Evolutionary conservation across 140 eudicot genomes (phyloP), one percentile per base, ranked within the genome.

Genomic region (Bidens hawaiensis): DNA sequence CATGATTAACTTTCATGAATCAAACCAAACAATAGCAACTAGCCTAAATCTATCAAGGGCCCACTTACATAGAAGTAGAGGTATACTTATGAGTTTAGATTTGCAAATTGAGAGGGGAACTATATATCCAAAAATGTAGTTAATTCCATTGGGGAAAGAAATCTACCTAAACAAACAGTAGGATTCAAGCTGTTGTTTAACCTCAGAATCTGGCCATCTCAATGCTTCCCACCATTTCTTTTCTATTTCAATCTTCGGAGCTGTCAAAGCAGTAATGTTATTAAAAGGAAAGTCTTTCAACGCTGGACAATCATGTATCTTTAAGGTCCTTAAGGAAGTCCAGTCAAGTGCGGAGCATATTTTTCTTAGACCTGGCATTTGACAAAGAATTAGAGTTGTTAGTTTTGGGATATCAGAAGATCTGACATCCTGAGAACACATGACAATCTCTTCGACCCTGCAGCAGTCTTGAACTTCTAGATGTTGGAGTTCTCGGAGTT

Each of bases 161-260:
- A 10, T 17, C 38, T 53, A 64, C 52, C 60, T 55, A 25, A 73
- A 46, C 47, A 36, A 27, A 38, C 67, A 72, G 12, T 4, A 33
- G 9, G 19, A 23, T 9, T 26, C 38, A 65, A 73, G 62, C 59
- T n/a, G 66, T 58, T 33, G 62, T 56, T 65, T 46, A 60, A 64
- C 65, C 7, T 30, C 12, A 27, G 46, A 33, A 30, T 64, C 60
- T 15, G 57, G 18, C 67, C 72, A 64, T 23, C 6, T 10, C 61
- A 72, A 8, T 10, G 42, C 66, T 28, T 64, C 49, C 72, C 72
- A 73, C 73, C 67, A 65, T 2, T 27, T 11, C 27, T 16, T 17
- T 1, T 64, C 73, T 25, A 60, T 42, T n/a, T 65, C 73, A 47
- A 73, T 55, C 33, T 9, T 47, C 16, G 3, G 58, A 61, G 65